These are phyloP conservation scores for Heliocybe sulcata DNA, from an alignment of 1,284 basidiomycete genomes.

Conservation along the genomic window DNA sequence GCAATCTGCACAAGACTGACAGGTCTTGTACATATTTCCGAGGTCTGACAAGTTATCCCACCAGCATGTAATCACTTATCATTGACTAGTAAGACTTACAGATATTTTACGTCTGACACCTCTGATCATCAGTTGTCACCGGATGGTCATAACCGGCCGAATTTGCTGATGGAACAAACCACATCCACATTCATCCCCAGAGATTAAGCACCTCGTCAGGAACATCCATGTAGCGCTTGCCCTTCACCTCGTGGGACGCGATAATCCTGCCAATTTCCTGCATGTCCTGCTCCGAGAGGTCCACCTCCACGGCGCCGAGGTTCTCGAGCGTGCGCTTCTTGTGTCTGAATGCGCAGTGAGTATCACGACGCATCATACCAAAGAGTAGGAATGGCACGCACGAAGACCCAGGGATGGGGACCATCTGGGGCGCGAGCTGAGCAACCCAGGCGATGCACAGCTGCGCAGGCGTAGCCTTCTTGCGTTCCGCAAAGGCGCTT, in stretches of 20 bases:
- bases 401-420: slow-evolving; percentile 52
- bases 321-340: slow-evolving; percentile 39
- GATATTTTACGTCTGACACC: too few species aligned
- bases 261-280: slow-evolving; percentile 26
- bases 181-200: slow-evolving; percentile 1
- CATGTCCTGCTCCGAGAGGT: slow-evolving; percentile 30
- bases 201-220: not conserved
- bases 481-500: slow-evolving; percentile 36
- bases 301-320: slow-evolving; percentile 31
- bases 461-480: slow-evolving; percentile 46
- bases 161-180: too few species aligned
- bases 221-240: slow-evolving; percentile 20
- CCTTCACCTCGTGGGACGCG: slow-evolving; percentile 19
- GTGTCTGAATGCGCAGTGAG: slow-evolving; percentile 13
- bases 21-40: too few species aligned
- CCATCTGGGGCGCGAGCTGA: slow-evolving; percentile 35
- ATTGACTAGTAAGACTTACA: too few species aligned
- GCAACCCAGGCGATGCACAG: slow-evolving; percentile 58
- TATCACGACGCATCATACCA: not conserved
- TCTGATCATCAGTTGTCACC: too few species aligned
- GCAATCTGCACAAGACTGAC: too few species aligned
- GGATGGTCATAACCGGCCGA: too few species aligned
- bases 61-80: too few species aligned
- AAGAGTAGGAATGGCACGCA: slow-evolving; percentile 16
- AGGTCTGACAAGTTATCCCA: too few species aligned